Conservation (phyloP, 352 stramenopile species). For the Elongisporangium anandrum region DNA sequence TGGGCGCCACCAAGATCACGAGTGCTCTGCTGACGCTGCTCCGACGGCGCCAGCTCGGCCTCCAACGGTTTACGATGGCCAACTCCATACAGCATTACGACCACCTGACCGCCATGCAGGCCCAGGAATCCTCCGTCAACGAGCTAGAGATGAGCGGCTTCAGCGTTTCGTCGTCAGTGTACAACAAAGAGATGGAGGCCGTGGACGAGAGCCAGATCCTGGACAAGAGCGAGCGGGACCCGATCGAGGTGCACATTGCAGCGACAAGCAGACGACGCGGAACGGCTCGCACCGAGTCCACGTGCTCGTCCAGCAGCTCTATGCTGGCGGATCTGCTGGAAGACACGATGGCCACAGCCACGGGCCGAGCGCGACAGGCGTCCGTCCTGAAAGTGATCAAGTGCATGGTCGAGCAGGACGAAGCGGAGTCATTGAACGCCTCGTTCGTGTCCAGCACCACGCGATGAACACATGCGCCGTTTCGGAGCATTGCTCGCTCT, state of each 20-base stretch:
- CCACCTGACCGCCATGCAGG: neutral
- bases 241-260: neutral
- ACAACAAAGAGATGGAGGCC: neutral
- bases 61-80: conserved; percentile 16
- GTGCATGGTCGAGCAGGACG: neutral
- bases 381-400: neutral
- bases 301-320: neutral
- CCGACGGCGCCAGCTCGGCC: conserved; percentile 18
- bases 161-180: neutral
- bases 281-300: neutral
- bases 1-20: conserved; percentile 23
- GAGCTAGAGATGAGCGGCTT: conserved; percentile 3
- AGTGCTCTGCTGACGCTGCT: conserved; percentile 19
- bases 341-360: neutral
- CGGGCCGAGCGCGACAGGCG: neutral
- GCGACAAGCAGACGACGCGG: neutral
- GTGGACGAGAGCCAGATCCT: neutral
- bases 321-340: neutral
- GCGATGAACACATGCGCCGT: neutral
- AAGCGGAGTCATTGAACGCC: neutral
- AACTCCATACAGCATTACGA: neutral
- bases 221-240: neutral
- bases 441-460: neutral
- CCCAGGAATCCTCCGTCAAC: neutral
- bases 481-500: too few relatives aligned